Evolutionary conservation across 768 basidiomycete genomes (phyloP).

Genomic region (Hericium rajendrae): DNA sequence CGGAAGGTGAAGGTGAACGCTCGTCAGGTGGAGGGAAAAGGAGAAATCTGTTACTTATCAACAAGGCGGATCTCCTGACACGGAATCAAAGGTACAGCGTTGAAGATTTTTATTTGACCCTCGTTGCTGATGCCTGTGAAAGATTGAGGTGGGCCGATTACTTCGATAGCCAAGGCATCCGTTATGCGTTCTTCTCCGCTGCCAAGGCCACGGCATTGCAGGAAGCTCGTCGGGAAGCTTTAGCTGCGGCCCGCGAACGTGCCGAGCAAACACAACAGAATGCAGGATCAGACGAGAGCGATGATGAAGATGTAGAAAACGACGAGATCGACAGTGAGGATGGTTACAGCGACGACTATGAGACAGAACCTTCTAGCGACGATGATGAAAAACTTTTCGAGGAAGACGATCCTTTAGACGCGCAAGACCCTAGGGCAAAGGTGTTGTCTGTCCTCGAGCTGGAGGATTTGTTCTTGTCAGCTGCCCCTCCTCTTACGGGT

Average conservation of each 20-base stretch:
- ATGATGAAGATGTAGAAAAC: constrained; percentile 18
- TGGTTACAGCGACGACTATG: constrained; percentile 21
- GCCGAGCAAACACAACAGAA: neutral
- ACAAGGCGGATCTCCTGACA: constrained; percentile 92
- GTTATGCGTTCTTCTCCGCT: constrained; percentile 91
- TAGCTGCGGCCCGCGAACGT: constrained; percentile 7
- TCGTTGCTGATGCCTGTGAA: neutral
- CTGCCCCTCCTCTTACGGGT: constrained; percentile 68
- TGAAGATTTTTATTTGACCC: neutral
- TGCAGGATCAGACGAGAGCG: constrained; percentile 1
- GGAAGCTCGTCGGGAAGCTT: constrained; percentile 50
- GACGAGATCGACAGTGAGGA: constrained; percentile 5
- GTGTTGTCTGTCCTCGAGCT: constrained; percentile 83
- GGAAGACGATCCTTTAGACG: constrained; percentile 36
- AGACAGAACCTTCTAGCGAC: constrained; percentile 25
- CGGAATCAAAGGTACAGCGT: constrained; percentile 64
- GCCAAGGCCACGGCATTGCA: constrained; percentile 81
- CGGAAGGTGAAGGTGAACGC: constrained; percentile 76
- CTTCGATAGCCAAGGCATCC: constrained; percentile 65
- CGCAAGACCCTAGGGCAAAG: constrained; percentile 54
- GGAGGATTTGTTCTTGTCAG: constrained; percentile 67
- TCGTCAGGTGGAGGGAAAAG: constrained; percentile 69
- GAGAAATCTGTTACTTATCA: constrained; percentile 76
- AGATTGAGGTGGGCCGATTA: constrained; percentile 89
- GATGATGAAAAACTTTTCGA: constrained; percentile 43